A percentile compares a stretch with the other conserved stretches of the same genome.
Conservation (phyloP, 2,329 filamentous ascomycete genomes). For the Colletotrichum eleusines region DNA sequence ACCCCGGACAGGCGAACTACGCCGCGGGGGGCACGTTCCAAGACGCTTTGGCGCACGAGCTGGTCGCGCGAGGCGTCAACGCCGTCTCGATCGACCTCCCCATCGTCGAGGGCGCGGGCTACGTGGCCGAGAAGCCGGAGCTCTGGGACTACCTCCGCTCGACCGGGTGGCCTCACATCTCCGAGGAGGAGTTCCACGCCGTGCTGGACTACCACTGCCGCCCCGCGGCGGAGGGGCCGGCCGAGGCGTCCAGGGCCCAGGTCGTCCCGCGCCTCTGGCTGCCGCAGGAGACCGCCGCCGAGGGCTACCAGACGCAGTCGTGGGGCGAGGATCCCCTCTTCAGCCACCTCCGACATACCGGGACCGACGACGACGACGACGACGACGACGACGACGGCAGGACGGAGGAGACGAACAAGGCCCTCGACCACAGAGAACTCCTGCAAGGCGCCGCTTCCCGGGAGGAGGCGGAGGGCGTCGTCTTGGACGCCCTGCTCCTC, state of each 20-base stretch:
- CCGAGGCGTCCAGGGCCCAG: conserved; percentile 38
- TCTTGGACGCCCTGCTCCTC: conserved; percentile 44
- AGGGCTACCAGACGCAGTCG: conserved; percentile 42
- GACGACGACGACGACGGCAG: neutral
- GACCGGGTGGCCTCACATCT: conserved; percentile 43
- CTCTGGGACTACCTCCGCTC: conserved; percentile 41
- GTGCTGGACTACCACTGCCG: conserved; percentile 47
- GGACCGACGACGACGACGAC: neutral
- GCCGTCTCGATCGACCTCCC: conserved; percentile 66
- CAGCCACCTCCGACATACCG: conserved; percentile 34
- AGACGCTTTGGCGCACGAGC: conserved; percentile 56
- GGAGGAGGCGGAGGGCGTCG: conserved; percentile 44
- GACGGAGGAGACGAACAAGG: conserved; percentile 23
- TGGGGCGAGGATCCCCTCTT: conserved; percentile 46
- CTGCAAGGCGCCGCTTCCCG: conserved; percentile 44
- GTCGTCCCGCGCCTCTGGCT: conserved; percentile 46
- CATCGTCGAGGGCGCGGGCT: conserved; percentile 62
- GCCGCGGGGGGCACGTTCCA: conserved; percentile 57
- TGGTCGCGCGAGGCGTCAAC: conserved; percentile 54
- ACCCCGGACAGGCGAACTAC: conserved; percentile 58
- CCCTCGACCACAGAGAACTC: conserved; percentile 38
- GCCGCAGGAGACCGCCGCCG: conserved; percentile 44
- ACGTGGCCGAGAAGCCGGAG: conserved; percentile 60
- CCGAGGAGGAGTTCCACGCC: conserved; percentile 45
- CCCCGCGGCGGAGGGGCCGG: neutral